phyloP scores from a whole-genome alignment of 23 red algal genomes.

The Gracilaria vermiculophylla region DNA sequence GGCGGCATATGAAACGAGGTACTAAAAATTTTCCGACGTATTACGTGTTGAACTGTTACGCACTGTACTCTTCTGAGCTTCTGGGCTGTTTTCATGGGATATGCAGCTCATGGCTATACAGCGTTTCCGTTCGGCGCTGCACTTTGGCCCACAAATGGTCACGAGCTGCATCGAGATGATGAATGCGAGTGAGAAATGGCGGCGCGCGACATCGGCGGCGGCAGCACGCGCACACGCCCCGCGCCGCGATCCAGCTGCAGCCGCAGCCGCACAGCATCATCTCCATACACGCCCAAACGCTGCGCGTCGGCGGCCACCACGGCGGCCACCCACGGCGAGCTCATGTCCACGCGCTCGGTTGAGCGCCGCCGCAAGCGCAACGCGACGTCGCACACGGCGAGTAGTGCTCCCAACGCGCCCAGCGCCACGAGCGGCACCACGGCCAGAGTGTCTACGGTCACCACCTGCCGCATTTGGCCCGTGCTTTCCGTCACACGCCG shows the following conservation, averaged over 20 bases:
- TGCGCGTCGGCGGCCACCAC: not conserved
- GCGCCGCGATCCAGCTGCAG: conserved; percentile 2
- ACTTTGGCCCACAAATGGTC: not conserved
- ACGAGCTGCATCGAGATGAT: not conserved
- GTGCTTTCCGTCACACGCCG: not conserved
- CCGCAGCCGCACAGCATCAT: not conserved
- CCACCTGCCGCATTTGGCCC: not conserved
- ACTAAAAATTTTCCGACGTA: no score
- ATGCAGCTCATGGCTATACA: no score
- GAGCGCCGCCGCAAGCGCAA: not conserved
- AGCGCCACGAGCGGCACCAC: not conserved
- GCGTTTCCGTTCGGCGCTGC: no score
- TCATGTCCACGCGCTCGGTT: not conserved
- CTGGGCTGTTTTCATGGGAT: no score
- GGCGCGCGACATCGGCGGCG: conserved; percentile 1
- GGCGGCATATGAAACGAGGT: no score
- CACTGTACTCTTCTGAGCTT: no score
- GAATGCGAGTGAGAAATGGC: not conserved
- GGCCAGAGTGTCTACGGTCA: not conserved
- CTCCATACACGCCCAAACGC: not conserved
- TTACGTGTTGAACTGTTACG: no score
- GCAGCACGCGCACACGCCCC: conserved; percentile 12
- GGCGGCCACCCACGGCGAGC: conserved; percentile 3
- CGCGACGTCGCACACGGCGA: conserved; percentile 4
- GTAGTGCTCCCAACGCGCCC: conserved; percentile 1